These are phyloP conservation scores for Talaromyces liani DNA, from an alignment of 495 filamentous ascomycete genomes.

Conservation along the genomic window DNA sequence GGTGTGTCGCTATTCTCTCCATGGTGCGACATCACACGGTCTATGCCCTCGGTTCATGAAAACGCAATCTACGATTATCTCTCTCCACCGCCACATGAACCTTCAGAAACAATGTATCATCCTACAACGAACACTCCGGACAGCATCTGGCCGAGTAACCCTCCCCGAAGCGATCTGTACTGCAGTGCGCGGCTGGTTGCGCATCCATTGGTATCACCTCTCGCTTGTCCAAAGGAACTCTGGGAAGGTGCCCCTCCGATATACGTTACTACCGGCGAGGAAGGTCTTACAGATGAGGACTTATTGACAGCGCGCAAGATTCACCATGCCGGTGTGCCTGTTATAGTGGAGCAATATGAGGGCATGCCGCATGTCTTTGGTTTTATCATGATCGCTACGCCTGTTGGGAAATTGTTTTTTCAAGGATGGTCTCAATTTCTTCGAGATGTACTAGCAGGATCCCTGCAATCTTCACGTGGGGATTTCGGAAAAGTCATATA, in stretches of 20 bases:
- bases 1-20: constrained; percentile 58
- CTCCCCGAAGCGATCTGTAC: constrained; percentile 65
- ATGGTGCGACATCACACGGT: constrained; percentile 73
- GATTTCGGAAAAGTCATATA: constrained; percentile 32
- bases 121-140: constrained; percentile 39
- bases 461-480: constrained; percentile 9
- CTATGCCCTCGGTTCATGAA: constrained; percentile 56
- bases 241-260: constrained; percentile 69
- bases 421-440: constrained; percentile 52
- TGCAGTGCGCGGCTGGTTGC: constrained; percentile 50
- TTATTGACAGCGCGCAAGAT: constrained; percentile 53
- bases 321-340: constrained; percentile 50
- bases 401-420: constrained; percentile 44
- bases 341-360: constrained; percentile 70
- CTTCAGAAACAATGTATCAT: constrained; percentile 22
- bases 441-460: constrained; percentile 26
- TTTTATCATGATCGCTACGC: constrained; percentile 47
- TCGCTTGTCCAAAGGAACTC: constrained; percentile 44
- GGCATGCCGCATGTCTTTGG: constrained; percentile 88
- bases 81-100: constrained; percentile 23
- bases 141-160: constrained; percentile 62
- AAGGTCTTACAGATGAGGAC: constrained; percentile 69
- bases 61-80: constrained; percentile 74
- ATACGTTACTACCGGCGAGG: constrained; percentile 69
- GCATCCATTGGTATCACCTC: constrained; percentile 71